Evolutionary conservation across 257 asterid genomes (phyloP), one percentile per base, ranked within the genome.

Genomic region (Euphrasia confusa): DNA sequence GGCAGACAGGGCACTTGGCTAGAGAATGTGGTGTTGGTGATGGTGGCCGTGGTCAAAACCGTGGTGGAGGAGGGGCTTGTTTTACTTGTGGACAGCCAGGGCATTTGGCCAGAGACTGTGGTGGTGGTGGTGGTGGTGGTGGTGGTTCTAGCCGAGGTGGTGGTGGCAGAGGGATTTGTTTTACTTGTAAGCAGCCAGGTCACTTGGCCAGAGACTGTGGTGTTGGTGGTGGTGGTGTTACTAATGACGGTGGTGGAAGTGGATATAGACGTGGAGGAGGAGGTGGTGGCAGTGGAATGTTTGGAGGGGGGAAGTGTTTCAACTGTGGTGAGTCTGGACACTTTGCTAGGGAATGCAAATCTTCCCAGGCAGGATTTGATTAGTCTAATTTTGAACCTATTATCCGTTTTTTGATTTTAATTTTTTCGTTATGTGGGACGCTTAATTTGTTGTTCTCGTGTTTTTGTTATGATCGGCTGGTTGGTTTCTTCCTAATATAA

Each of bases 241-340:
- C 14, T 10, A 55, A 52, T 3, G 75, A 75, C 0, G 56, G 77
- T 3, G 61, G 37, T 0, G 42, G 58, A n/a, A 53, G 35, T 54
- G 60, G 39, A 10, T 55, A 53, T 2, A 75, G 77, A 1, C 65
- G 77, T 3, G 45, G 44, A 13, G 62, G 37, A n/a, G n/a, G n/a
- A n/a, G n/a, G n/a, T 54, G 60, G 10, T 54, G 40, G 40, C 27
- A 13, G 0, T 10, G 37, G 60, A 54, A 27, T 0, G 39, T 27
- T 58, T 30, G 73, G 89, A 4, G 78, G 83, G 0, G 78, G 67
- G 54, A 65, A 63, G 21, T 86, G 96, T 64, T 89, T 64, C 77
- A 74, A 60, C 78, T 89, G 97, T 61, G 95, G 96, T 28, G 90
- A 76, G 67, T 10, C 80, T 6, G 95, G 97, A 7, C 97, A 89